Base-by-base conservation (phyloP, 495 filamentous ascomycete genomes). In the Hypoxylon crocopeplum region DNA sequence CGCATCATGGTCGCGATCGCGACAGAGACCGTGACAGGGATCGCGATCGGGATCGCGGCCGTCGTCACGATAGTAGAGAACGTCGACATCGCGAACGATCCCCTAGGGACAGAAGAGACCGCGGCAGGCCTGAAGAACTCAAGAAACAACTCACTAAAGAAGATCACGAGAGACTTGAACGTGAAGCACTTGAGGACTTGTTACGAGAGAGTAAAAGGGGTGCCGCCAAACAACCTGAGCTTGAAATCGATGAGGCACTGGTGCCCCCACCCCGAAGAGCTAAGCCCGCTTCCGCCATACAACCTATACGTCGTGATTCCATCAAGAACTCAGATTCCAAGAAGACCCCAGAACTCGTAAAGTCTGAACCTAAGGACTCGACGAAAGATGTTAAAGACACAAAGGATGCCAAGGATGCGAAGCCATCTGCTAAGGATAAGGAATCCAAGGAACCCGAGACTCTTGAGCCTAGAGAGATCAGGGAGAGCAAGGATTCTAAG, bases 271-370 rank as follows among this genome's bases (percentile, higher is more conserved):
- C 82, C 2, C 72, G 80, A 60, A 77, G 77, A 56, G 57, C 66
- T 0, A 77, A 73, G 58, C 79, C 82, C 0, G 77, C 76, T 25
- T 84, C 82, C n/a, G 82, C 82, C 1, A 84, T 84, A 41, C 73
- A 77, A 12, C 82, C 82, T 6, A 78, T 81, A 55, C 73, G 76
- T 25, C 72, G 77, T 22, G 72, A 73, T 7, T 74, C 75, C 5
- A 64, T 77, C n/a, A 79, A 76, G 57, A 62, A 68, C 16, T 27
- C 69, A 0, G 77, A 79, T 39, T 27, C 42, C 12, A 79, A 73
- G 54, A 79, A 75, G 34, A 45, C 47, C 1, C 47, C 44, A 2
- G 67, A 69, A 44, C 45, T 59, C n/a, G 54, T 51, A 17, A 74
- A 75, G 32, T 10, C 49, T 13, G 63, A 62, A n/a, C 45, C 68